Conservation (phyloP, 2,329 filamentous ascomycete genomes). For the Arthrobotrys musiformis region DNA sequence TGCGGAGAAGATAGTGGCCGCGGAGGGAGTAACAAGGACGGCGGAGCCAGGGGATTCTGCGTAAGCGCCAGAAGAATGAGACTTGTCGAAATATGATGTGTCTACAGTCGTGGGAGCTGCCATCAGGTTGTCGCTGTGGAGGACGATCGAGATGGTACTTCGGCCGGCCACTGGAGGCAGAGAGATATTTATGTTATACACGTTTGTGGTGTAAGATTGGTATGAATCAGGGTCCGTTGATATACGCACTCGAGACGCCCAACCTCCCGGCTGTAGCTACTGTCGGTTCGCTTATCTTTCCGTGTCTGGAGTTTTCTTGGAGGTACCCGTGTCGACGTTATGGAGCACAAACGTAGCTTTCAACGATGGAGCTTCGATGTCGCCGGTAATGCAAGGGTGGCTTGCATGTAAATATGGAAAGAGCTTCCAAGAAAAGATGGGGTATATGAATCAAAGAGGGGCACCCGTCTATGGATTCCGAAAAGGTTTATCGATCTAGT, state of each 20-base stretch:
- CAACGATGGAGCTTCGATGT: constrained; percentile 3
- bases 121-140: constrained; percentile 38
- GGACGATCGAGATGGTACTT: constrained; percentile 45
- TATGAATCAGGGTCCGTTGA: constrained; percentile 21
- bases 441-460: constrained; percentile 28
- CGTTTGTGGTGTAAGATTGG: constrained; percentile 6
- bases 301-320: constrained; percentile 30
- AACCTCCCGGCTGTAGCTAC: constrained; percentile 46
- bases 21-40: constrained; percentile 38
- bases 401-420: constrained; percentile 51
- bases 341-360: not conserved
- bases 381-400: constrained; percentile 30
- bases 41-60: constrained; percentile 45
- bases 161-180: constrained; percentile 42
- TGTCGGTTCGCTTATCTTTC: constrained; percentile 43
- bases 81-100: constrained; percentile 48
- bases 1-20: constrained; percentile 31
- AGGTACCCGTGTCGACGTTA: not conserved
- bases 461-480: constrained; percentile 38
- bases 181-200: constrained; percentile 50
- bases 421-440: constrained; percentile 39
- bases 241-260: constrained; percentile 23
- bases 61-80: constrained; percentile 21
- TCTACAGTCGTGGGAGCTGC: constrained; percentile 38
- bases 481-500: constrained; percentile 40